Evolutionary conservation across 2,329 filamentous ascomycete genomes (phyloP).

Genomic region (Cladosporium phlei): DNA sequence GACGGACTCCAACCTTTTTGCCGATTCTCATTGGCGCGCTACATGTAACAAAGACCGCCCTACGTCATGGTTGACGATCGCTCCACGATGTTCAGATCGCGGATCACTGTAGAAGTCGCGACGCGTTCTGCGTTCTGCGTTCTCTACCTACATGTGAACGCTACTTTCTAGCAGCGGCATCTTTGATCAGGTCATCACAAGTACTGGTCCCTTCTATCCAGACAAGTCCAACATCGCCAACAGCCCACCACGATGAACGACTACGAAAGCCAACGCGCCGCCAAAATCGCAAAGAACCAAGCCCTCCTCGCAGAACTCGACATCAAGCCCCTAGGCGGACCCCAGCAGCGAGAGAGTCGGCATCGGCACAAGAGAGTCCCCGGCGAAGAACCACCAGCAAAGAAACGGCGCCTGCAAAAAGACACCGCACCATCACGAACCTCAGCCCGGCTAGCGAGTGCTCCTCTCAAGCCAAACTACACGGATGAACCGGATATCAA

Average conservation of each 20-base stretch:
- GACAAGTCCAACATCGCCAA: no score
- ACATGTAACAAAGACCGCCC: no score
- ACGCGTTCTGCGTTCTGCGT: not conserved
- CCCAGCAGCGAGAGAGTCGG: slow-evolving; percentile 11
- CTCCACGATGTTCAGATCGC: not conserved
- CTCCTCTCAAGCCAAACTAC: slow-evolving; percentile 33
- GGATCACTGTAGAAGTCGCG: not conserved
- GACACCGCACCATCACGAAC: slow-evolving; percentile 37
- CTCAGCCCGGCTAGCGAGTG: slow-evolving; percentile 47
- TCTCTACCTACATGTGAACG: no score
- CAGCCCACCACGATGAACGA: slow-evolving; percentile 38
- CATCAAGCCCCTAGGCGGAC: slow-evolving; percentile 31
- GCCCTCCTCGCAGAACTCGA: slow-evolving; percentile 45
- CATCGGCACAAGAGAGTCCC: slow-evolving; percentile 6
- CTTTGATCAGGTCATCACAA: no score
- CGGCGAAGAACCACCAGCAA: slow-evolving; percentile 25
- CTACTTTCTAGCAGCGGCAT: no score
- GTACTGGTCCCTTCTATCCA: no score
- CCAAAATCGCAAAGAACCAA: slow-evolving; percentile 49
- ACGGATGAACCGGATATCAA: slow-evolving; percentile 34
- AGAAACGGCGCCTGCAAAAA: slow-evolving; percentile 37
- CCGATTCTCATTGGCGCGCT: no score
- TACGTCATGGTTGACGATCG: no score
- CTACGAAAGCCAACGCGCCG: slow-evolving; percentile 44
- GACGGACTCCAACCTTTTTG: no score